phyloP scores from a whole-genome alignment of 371 early-diverging fungal genomes.

The Hamiltosporidium tvaerminnensis region DNA sequence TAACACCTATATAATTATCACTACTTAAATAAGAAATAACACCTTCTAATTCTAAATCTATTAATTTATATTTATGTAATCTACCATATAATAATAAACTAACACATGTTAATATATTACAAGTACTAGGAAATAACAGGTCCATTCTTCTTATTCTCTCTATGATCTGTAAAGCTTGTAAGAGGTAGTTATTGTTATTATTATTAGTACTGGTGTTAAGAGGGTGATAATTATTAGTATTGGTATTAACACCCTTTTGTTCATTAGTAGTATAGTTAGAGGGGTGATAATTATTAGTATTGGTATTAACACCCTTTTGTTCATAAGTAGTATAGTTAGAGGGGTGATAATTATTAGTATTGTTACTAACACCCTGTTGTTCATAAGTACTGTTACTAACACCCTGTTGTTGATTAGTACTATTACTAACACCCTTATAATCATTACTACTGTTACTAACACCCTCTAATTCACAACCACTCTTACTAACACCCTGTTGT shows the following conservation, averaged over 20 bases:
- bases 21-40: slow-evolving; percentile 26
- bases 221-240: not conserved
- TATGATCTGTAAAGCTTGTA: slow-evolving; percentile 17
- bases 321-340: too few relatives aligned
- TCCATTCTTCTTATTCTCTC: slow-evolving; percentile 50
- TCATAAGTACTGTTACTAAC: too few relatives aligned
- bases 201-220: not conserved
- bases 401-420: not conserved
- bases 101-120: slow-evolving; percentile 41
- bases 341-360: not conserved
- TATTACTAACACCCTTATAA: slow-evolving; percentile 1
- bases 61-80: slow-evolving; percentile 31
- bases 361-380: too few relatives aligned
- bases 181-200: not conserved
- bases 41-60: slow-evolving; percentile 21
- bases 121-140: slow-evolving; percentile 49
- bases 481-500: too few relatives aligned
- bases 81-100: slow-evolving; percentile 38
- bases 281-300: too few relatives aligned
- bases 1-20: slow-evolving; percentile 43
- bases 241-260: slow-evolving; percentile 2
- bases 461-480: not conserved
- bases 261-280: not conserved
- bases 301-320: too few relatives aligned
- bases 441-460: not conserved